Evolutionary conservation across 352 stramenopile genomes (phyloP), one percentile per base, ranked within the genome.

Genomic region (Pythium sukuiense): DNA sequence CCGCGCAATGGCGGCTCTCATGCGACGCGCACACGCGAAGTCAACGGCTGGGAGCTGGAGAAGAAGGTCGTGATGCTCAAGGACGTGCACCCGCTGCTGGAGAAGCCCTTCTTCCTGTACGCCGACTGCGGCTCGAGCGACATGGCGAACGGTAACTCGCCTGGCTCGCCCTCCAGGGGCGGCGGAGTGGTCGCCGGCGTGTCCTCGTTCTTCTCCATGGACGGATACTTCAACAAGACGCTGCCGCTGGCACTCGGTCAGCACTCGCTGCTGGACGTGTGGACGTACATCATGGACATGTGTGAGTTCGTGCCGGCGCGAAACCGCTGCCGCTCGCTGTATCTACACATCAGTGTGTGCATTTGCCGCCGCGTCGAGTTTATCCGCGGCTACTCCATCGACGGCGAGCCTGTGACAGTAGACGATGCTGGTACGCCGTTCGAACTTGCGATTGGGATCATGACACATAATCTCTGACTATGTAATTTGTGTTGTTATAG

Each of bases 221-320:
- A 89, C 67, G 73, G 79, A 54, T 90, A 89, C 67, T 89, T 88
- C 69, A 80, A 85, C 68, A 91, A 91, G 68, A 88, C 88, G 54
- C 60, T 95, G 45, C 74, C 85, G 24, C 67, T 95, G 20, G 72
- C 76, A 12, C 71, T 81, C 13, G 87, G 87, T 11, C 87, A 95
- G 65, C 83, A 73, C 1, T 77, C 83, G 53, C 69, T 95, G 60
- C 73, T 95, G 20, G 84, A 93, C 45, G 66, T 93, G 27, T 93
- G 85, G 82, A 79, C 83, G 54, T 93, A 92, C 59, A 66, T 92
- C 30, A 81, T 95, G 73, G 85, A 95, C 64, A 90, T 92, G 80
- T 84, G 84, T 46, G 85, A 95, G 35, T 73, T 81, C 30, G 81
- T 95, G 46, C 82, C 87, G 1, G 74, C 88, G 39, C 83, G 85